Conservation (phyloP, 2,329 filamentous ascomycete species). For the Fusarium transvaalense region DNA sequence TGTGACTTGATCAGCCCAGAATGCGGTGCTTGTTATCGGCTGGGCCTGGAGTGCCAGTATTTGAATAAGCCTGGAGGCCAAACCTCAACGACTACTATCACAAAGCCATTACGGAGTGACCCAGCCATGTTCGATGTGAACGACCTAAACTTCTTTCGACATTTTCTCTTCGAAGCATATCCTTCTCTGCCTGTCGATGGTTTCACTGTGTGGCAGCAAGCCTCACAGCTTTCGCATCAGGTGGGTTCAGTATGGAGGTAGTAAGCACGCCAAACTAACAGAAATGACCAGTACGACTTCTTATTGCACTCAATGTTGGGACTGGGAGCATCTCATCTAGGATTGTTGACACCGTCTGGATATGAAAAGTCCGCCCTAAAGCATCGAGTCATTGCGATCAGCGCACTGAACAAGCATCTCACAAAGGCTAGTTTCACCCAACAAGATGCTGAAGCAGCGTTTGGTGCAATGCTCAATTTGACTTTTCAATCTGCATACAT, state of each 20-base stretch:
- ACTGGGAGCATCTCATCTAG: slow-evolving; percentile 56
- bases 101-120: slow-evolving; percentile 37
- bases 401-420: slow-evolving; percentile 53
- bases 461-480: slow-evolving; percentile 54
- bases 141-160: slow-evolving; percentile 66
- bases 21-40: slow-evolving; percentile 53
- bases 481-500: slow-evolving; percentile 57
- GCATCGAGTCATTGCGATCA: slow-evolving; percentile 56
- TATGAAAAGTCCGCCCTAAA: slow-evolving; percentile 50
- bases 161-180: slow-evolving; percentile 62
- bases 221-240: slow-evolving; percentile 54
- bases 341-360: slow-evolving; percentile 42
- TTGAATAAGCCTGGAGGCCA: slow-evolving; percentile 10
- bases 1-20: slow-evolving; percentile 55
- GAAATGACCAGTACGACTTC: slow-evolving; percentile 53
- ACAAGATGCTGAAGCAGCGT: slow-evolving; percentile 54
- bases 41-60: slow-evolving; percentile 55
- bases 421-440: slow-evolving; percentile 46
- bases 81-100: slow-evolving; percentile 6
- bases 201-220: slow-evolving; percentile 53
- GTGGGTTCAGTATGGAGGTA: slow-evolving; percentile 41
- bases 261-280: background rate
- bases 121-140: slow-evolving; percentile 54
- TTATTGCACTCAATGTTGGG: slow-evolving; percentile 59
- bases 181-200: slow-evolving; percentile 56